These are phyloP conservation scores for Eutrema salsugineum DNA, from an alignment of 441 rosid species.

Conservation along the genomic window DNA sequence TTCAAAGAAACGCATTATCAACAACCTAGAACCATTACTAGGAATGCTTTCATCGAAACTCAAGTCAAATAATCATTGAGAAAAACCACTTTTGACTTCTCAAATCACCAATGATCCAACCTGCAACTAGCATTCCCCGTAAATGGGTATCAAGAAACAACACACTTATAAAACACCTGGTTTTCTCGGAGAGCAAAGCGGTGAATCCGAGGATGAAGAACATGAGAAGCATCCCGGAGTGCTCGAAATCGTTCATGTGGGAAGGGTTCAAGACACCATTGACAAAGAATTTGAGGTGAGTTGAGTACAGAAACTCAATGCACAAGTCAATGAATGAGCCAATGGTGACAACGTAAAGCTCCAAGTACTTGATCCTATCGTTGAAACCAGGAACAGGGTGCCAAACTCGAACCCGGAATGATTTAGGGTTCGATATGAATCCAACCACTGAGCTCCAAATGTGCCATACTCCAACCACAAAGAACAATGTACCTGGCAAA, in stretches of 20 bases:
- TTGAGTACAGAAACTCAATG: conserved; percentile 83
- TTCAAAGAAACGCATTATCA: not conserved
- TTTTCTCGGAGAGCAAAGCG: conserved; percentile 67
- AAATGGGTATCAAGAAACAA: not conserved
- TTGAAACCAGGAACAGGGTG: conserved; percentile 77
- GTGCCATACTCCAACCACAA: conserved; percentile 83
- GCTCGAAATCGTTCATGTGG: conserved; percentile 94
- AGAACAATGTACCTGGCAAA: conserved; percentile 81
- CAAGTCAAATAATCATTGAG: not conserved
- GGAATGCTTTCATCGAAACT: not conserved
- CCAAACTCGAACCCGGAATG: conserved; percentile 82
- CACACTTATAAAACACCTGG: conserved; percentile 44
- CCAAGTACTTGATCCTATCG: conserved; percentile 75
- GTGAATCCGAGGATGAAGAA: conserved; percentile 80
- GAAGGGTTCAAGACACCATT: conserved; percentile 79
- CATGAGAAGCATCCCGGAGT: conserved; percentile 96
- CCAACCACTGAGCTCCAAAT: conserved; percentile 71
- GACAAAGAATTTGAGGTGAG: conserved; percentile 83
- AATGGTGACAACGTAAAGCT: conserved; percentile 65
- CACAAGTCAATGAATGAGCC: conserved; percentile 85
- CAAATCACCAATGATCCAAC: not conserved
- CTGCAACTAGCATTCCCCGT: not conserved
- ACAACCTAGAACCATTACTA: not conserved
- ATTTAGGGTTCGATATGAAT: conserved; percentile 55
- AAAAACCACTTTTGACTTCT: not conserved